Evolutionary conservation across 495 filamentous ascomycete species (phyloP), one percentile per base, ranked within the genome.

Genomic region (Alectoria sarmentosa): DNA sequence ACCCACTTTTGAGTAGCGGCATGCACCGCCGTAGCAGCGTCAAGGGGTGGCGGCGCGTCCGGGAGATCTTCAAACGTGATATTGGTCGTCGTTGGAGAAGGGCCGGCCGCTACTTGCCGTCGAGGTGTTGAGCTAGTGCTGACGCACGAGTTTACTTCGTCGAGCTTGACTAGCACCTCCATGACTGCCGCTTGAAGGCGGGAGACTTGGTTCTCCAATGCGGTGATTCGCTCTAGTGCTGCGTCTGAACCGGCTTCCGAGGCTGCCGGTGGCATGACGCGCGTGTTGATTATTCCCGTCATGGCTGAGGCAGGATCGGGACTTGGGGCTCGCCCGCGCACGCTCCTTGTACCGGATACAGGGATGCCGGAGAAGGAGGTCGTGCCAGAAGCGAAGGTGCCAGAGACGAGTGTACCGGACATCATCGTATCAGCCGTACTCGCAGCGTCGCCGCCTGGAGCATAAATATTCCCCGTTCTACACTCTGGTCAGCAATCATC

Each of bases 151-250:
- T 36, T 58, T 21, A 46, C 9, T 21, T 64, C 62, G 21, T 58
- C 41, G 1, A 58, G 38, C 32, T 38, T 41, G 26, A 42, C 62
- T 10, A 42, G 38, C 52, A 64, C 13, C 6, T 58, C 62, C 39
- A 41, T 21, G 37, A 48, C 34, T 13, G 23, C 23, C 1, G 23
- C 28, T 23, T 64, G 39, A 3, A 64, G 52, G 9, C 62, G n/a
- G 21, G 52, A 42, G 10, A 64, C 62, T 26, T 64, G 62, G 39
- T 42, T 56, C 30, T 64, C 62, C 37, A 64, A 3, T 13, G 54
- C 54, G 10, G 62, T 58, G 21, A 64, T 54, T 1, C 62, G 38
- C 2, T 56, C 62, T 0, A 64, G 52, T 1, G 62, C 48, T 1
- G 52, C 62, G 8, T 64, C 54, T 6, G 37, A 34, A 3, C 52